A percentile compares a stretch with the other conserved stretches of the same genome.
These are phyloP conservation scores for Tuber microsphaerosporum DNA, from an alignment of 495 filamentous ascomycete species.

Conservation along the genomic window DNA sequence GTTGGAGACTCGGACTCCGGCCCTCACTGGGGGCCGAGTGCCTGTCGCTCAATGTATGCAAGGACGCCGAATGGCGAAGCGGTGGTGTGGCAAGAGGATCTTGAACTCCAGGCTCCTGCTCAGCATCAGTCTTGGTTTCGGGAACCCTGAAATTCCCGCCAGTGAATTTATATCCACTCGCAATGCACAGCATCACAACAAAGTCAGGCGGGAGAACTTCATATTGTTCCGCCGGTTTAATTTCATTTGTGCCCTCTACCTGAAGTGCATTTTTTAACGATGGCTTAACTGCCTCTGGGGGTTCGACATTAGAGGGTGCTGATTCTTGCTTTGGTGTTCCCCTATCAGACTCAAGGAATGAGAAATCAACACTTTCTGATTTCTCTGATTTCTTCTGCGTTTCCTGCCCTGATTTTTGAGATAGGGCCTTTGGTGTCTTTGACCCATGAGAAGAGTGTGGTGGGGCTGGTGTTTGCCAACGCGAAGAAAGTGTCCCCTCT, in stretches of 20 bases:
- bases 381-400: not conserved
- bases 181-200: slow-evolving; percentile 28
- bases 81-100: slow-evolving; percentile 19
- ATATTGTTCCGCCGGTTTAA: slow-evolving; percentile 22
- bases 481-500: slow-evolving; percentile 38
- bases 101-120: slow-evolving; percentile 13
- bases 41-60: slow-evolving; percentile 30
- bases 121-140: slow-evolving; percentile 20
- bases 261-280: slow-evolving; percentile 26
- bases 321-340: slow-evolving; percentile 7
- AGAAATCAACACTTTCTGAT: slow-evolving; percentile 17
- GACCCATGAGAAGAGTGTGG: not conserved
- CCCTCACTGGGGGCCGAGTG: slow-evolving; percentile 16
- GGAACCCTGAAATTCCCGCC: slow-evolving; percentile 32
- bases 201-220: slow-evolving; percentile 32
- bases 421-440: not conserved
- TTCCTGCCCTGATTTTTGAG: not conserved
- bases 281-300: slow-evolving; percentile 11
- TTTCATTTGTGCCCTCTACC: slow-evolving; percentile 19
- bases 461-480: slow-evolving; percentile 26
- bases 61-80: slow-evolving; percentile 30
- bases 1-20: slow-evolving; percentile 31
- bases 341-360: slow-evolving; percentile 28
- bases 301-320: slow-evolving; percentile 13
- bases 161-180: slow-evolving; percentile 20